Percentiles rank a stretch among this genome's conserved stretches.
Evolutionary conservation across 2,329 filamentous ascomycete species (phyloP).

Genomic region (Dactylonectria macrodidyma): DNA sequence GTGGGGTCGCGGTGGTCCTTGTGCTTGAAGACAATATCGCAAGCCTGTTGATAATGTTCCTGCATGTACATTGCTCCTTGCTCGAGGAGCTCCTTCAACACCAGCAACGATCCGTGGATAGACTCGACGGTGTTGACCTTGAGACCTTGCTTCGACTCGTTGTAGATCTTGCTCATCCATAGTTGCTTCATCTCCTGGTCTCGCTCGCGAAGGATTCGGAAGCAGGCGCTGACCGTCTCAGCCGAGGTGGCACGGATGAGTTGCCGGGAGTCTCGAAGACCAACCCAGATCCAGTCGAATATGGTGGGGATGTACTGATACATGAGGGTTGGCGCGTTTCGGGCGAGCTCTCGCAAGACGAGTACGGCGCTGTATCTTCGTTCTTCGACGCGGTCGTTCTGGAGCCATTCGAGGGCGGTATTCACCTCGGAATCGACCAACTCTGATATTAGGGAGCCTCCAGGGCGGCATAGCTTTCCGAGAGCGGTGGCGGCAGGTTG

Average conservation of each 20-base stretch:
- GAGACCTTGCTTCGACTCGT: slow-evolving; percentile 85
- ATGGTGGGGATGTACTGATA: slow-evolving; percentile 97
- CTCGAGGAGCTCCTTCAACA: slow-evolving; percentile 91
- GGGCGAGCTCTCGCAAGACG: slow-evolving; percentile 89
- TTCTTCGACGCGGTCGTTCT: slow-evolving; percentile 94
- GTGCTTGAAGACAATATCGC: slow-evolving; percentile 91
- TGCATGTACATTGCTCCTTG: slow-evolving; percentile 99
- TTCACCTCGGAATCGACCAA: slow-evolving; percentile 97
- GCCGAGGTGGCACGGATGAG: slow-evolving; percentile 93
- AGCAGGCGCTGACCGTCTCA: slow-evolving; percentile 94
- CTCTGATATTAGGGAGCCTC: slow-evolving; percentile 94
- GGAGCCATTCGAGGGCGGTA: slow-evolving; percentile 95
- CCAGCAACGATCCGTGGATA: slow-evolving; percentile 93
- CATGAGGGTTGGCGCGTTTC: slow-evolving; percentile 94
- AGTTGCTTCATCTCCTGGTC: slow-evolving; percentile 89
- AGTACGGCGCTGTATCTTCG: slow-evolving; percentile 94
- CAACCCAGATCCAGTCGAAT: slow-evolving; percentile 96
- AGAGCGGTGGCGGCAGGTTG: slow-evolving; percentile 90
- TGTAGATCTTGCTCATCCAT: slow-evolving; percentile 93
- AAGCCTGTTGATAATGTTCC: slow-evolving; percentile 90
- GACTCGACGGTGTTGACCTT: slow-evolving; percentile 86
- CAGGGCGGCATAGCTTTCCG: slow-evolving; percentile 91
- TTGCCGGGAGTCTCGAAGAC: slow-evolving; percentile 88
- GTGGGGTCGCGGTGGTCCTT: slow-evolving; percentile 93
- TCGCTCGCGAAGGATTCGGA: slow-evolving; percentile 94